Base-by-base conservation (phyloP, 257 asterid species). In the Solanum gandarillasii region DNA sequence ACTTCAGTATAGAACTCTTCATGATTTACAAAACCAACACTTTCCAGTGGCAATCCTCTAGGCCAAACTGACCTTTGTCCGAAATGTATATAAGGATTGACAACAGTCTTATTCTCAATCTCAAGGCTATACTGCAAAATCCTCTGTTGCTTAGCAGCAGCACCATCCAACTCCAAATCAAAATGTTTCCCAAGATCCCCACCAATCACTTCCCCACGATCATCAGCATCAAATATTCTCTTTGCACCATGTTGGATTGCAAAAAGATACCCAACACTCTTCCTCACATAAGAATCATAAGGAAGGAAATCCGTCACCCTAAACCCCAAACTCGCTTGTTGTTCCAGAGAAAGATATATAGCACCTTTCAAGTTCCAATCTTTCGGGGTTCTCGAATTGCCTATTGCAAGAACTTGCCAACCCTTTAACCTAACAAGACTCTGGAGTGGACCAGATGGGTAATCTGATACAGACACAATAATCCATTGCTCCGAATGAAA, bases 61-160 rank as follows among this genome's bases (percentile, higher is more conserved):
- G 99, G 99, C 99, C 99, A 97, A 88, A 97, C 96, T 0, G 99
- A 95, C 82, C 98, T 84, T 86, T 97, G 99, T 13, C 99, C 99
- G 9, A 97, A 97, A 92, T 97, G 99, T 58, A 97, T 90, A 87
- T 97, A 97, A 76, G 99, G 99, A 88, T 97, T 97, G 82, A 97
- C 98, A 68, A 96, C 92, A 11, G 98, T 96, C 83, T 95, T 91
- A 89, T 96, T 97, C 32, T 94, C 95, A 90, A 95, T 94, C 89
- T 95, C 98, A 88, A 93, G 99, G 87, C 93, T 97, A 88, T 97
- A 97, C 86, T 97, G 99, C 92, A 97, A 88, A 35, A 97, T 94
- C 74, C 91, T 92, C 81, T 97, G 99, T 87, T 94, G 95, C 86
- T 98, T 94, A 87, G 98, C 94, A 36, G 92, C 87, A 87, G 93